These are phyloP conservation scores for Blakeslea trispora DNA, from an alignment of 371 early-diverging fungal genomes.

Conservation along the genomic window DNA sequence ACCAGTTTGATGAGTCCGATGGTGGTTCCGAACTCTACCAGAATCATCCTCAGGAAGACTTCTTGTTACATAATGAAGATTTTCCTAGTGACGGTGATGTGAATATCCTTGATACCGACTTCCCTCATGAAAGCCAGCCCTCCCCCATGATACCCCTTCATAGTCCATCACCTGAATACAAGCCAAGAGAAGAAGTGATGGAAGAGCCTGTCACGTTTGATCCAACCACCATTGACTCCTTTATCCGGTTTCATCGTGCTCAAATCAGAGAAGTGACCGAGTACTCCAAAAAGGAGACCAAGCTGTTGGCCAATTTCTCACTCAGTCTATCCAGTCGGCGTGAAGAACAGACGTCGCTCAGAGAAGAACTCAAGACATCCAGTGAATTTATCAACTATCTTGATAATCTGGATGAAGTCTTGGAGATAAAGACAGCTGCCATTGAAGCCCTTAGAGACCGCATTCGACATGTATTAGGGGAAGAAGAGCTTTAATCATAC, in stretches of 20 bases:
- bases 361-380: conserved; percentile 26
- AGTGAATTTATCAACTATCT: conserved; percentile 52
- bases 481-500: conserved; percentile 28
- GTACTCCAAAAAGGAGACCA: conserved; percentile 78
- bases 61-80: conserved; percentile 44
- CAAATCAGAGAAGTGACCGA: conserved; percentile 84
- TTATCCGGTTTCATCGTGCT: conserved; percentile 78
- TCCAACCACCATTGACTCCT: conserved; percentile 58
- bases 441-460: conserved; percentile 54
- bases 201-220: conserved; percentile 34
- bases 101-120: conserved; percentile 52
- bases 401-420: conserved; percentile 58
- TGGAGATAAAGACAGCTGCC: conserved; percentile 58
- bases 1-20: conserved; percentile 37
- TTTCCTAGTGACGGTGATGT: conserved; percentile 55
- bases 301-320: conserved; percentile 76
- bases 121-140: conserved; percentile 44
- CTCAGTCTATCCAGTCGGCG: conserved; percentile 41
- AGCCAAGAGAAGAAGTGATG: conserved; percentile 1
- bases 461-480: conserved; percentile 37
- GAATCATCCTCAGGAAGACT: conserved; percentile 32
- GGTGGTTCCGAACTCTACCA: conserved; percentile 32
- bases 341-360: conserved; percentile 15
- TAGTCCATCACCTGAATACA: conserved; percentile 11
- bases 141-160: background rate